phyloP scores from a whole-genome alignment of 305 asterid genomes.

The Rubia peregrina region DNA sequence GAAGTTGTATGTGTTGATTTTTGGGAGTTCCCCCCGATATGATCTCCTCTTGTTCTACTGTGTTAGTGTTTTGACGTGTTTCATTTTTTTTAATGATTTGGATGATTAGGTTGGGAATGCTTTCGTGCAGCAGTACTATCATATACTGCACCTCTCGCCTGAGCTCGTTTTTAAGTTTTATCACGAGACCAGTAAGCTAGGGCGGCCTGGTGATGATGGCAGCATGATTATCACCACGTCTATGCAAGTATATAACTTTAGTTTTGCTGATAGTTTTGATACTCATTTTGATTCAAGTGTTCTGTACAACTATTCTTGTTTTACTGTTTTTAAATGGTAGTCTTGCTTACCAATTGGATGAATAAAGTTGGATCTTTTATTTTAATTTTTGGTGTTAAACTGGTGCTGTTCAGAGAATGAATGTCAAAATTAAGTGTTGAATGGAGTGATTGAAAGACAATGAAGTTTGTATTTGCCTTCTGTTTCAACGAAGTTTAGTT shows the following conservation, averaged over 20 bases:
- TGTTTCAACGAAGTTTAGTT: not conserved
- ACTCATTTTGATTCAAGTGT: not conserved
- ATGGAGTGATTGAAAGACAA: not conserved
- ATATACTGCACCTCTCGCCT: constrained; percentile 68
- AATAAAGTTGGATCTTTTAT: not conserved
- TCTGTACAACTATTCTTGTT: not conserved
- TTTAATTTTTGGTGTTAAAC: not conserved
- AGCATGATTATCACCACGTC: constrained; percentile 66
- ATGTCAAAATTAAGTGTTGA: not conserved
- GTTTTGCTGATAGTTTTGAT: not conserved
- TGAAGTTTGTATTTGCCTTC: not conserved
- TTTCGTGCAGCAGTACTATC: constrained; percentile 79
- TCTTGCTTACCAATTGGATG: not conserved
- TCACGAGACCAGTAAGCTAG: constrained; percentile 72
- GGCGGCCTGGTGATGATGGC: constrained; percentile 78
- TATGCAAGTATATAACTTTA: constrained; percentile 49
- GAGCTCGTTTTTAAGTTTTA: constrained; percentile 61
- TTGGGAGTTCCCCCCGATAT: not conserved
- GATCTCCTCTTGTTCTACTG: not conserved
- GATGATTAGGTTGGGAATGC: constrained; percentile 70
- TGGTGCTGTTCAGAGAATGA: not conserved
- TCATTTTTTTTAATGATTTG: not conserved
- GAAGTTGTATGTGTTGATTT: constrained; percentile 55
- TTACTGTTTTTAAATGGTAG: not conserved
- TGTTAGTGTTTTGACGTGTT: not conserved